Conservation (phyloP, 2,329 filamentous ascomycete genomes). For the Colletotrichum navitas region DNA sequence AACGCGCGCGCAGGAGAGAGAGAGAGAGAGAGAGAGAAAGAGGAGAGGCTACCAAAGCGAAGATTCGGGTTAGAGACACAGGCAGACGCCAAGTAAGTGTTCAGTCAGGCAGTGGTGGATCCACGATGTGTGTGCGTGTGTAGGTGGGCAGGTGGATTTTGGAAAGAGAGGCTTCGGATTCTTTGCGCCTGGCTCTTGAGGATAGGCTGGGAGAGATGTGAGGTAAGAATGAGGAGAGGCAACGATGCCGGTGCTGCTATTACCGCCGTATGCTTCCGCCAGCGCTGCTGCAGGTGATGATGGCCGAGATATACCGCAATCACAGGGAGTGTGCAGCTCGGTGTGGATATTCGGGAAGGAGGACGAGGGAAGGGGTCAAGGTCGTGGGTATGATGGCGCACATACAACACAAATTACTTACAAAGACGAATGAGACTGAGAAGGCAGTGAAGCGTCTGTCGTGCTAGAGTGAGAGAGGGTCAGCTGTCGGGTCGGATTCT, state of each 20-base stretch:
- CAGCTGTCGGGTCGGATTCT: constrained; percentile 38
- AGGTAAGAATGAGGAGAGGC: constrained; percentile 21
- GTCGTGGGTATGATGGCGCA: constrained; percentile 8
- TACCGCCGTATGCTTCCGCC: constrained; percentile 5
- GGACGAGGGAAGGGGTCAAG: constrained; percentile 10
- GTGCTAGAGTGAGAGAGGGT: constrained; percentile 37
- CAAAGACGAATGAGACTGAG: constrained; percentile 18
- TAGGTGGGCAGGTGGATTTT: constrained; percentile 21
- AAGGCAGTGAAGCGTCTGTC: constrained; percentile 10
- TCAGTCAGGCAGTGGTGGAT: constrained; percentile 34
- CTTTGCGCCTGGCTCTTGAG: constrained; percentile 30
- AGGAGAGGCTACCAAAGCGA: constrained; percentile 34
- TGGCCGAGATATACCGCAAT: constrained; percentile 36
- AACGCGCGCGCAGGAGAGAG: not conserved
- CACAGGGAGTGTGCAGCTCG: constrained; percentile 33
- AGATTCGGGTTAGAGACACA: constrained; percentile 34
- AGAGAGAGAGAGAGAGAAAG: not conserved
- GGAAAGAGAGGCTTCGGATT: constrained; percentile 27
- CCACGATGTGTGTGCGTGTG: constrained; percentile 34
- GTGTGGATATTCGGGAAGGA: constrained; percentile 35
- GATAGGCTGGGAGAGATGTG: constrained; percentile 15
- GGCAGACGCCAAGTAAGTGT: constrained; percentile 26
- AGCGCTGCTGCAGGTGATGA: constrained; percentile 21
- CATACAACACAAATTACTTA: constrained; percentile 37
- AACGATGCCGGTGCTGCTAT: constrained; percentile 13